Evolutionary conservation across 305 asterid species (phyloP).

Genomic region (Fraxinus floribunda): DNA sequence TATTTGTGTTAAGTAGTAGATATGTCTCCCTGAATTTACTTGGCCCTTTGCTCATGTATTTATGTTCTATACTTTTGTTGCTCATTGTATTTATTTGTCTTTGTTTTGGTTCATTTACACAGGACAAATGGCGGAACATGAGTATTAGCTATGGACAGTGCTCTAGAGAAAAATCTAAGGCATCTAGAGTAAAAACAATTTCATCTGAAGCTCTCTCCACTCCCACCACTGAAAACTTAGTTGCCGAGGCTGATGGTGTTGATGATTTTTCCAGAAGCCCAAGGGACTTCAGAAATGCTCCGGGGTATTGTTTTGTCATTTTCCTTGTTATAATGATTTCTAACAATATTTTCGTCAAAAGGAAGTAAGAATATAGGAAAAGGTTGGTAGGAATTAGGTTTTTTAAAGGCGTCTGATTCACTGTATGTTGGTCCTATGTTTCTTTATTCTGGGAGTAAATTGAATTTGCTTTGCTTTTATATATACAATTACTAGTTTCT

Average conservation of each 20-base stretch:
- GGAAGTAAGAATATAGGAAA: background rate
- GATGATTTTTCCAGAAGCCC: slow-evolving; percentile 33
- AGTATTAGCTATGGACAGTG: slow-evolving; percentile 30
- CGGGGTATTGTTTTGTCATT: slow-evolving; percentile 28
- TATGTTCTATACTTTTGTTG: background rate
- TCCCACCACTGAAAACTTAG: slow-evolving; percentile 23
- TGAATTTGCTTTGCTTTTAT: background rate
- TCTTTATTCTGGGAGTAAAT: background rate
- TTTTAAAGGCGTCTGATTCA: background rate
- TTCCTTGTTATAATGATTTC: slow-evolving; percentile 7
- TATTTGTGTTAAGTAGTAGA: background rate
- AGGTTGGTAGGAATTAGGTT: background rate
- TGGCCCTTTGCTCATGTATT: slow-evolving; percentile 5
- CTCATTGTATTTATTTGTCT: background rate
- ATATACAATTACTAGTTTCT: background rate
- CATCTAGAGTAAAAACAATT: slow-evolving; percentile 27
- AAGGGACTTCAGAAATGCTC: slow-evolving; percentile 22
- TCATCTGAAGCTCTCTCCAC: slow-evolving; percentile 16
- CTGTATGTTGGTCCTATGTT: background rate
- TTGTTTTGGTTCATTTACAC: slow-evolving; percentile 26
- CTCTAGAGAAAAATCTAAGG: slow-evolving; percentile 33
- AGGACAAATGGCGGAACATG: slow-evolving; percentile 75
- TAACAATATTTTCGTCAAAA: background rate
- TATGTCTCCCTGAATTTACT: background rate
- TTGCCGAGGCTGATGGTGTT: slow-evolving; percentile 21